phyloP scores from a whole-genome alignment of 768 basidiomycete species.

The Termitomyces bulborhizus region DNA sequence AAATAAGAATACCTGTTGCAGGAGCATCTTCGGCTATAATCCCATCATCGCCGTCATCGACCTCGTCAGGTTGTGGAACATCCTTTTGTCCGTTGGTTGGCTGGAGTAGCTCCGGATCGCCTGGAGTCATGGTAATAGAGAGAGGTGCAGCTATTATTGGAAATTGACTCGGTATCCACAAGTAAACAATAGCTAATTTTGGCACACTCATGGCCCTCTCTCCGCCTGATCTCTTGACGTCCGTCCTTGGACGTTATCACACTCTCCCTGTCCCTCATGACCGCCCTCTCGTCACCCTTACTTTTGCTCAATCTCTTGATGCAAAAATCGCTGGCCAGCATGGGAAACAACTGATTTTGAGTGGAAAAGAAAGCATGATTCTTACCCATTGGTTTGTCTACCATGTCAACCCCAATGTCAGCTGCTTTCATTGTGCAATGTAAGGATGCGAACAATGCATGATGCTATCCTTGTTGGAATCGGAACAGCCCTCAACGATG shows the following conservation, averaged over 20 bases:
- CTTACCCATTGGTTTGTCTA: slow-evolving; percentile 87
- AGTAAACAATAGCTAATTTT: slow-evolving; percentile 8
- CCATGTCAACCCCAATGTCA: neutral
- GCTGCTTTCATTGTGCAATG: neutral
- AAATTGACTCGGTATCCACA: neutral
- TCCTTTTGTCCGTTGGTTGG: slow-evolving; percentile 10
- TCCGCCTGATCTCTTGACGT: slow-evolving; percentile 20
- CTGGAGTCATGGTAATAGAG: slow-evolving; percentile 7
- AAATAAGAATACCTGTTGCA: slow-evolving; percentile 11
- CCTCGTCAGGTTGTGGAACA: slow-evolving; percentile 9
- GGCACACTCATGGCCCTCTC: neutral
- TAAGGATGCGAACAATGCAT: slow-evolving; percentile 87
- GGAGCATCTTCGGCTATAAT: slow-evolving; percentile 10
- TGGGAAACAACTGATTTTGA: slow-evolving; percentile 74
- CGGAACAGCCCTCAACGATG: slow-evolving; percentile 84
- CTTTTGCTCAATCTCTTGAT: slow-evolving; percentile 84
- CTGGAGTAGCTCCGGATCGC: slow-evolving; percentile 6
- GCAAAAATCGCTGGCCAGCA: slow-evolving; percentile 76
- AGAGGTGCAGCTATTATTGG: neutral
- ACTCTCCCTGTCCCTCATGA: slow-evolving; percentile 12
- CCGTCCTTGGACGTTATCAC: slow-evolving; percentile 18
- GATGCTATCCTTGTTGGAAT: slow-evolving; percentile 90
- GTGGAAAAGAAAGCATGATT: slow-evolving; percentile 79
- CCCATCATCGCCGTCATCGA: slow-evolving; percentile 19
- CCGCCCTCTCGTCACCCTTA: slow-evolving; percentile 67